A percentile compares a stretch with the other conserved stretches of the same genome.
phyloP scores from a whole-genome alignment of 768 basidiomycete genomes.

The Lepiota brunneoincarnata region DNA sequence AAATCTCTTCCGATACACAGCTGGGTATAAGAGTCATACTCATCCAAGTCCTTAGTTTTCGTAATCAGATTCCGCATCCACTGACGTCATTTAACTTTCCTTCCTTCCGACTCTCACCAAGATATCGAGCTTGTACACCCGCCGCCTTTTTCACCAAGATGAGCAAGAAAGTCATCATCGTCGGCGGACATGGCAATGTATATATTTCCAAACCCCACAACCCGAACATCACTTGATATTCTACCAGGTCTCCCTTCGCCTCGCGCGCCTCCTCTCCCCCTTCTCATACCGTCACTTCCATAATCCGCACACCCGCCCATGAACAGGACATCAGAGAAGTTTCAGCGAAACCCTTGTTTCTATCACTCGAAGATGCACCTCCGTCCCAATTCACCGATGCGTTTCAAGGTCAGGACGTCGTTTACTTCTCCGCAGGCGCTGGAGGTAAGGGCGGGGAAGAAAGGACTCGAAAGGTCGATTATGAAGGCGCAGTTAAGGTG shows the following conservation, averaged over 20 bases:
- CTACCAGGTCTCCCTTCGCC: constrained; percentile 40
- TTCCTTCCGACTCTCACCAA: too few relatives aligned
- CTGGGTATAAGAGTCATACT: too few relatives aligned
- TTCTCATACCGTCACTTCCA: constrained; percentile 45
- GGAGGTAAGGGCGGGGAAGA: constrained; percentile 56
- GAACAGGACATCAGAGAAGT: constrained; percentile 40
- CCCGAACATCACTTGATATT: background rate
- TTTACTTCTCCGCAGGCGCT: constrained; percentile 47
- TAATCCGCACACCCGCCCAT: constrained; percentile 49
- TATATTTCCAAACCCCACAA: too few relatives aligned
- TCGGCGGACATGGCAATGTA: constrained; percentile 44
- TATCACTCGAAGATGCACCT: constrained; percentile 53
- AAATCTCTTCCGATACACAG: too few relatives aligned
- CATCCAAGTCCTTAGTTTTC: too few relatives aligned
- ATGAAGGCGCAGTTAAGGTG: constrained; percentile 62
- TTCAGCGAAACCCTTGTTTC: constrained; percentile 41
- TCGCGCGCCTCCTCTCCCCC: constrained; percentile 42
- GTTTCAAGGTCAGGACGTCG: constrained; percentile 39
- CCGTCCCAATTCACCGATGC: constrained; percentile 39
- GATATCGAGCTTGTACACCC: too few relatives aligned
- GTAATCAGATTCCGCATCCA: too few relatives aligned
- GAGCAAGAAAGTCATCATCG: constrained; percentile 41
- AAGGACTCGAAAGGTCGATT: constrained; percentile 51
- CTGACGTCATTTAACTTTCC: too few relatives aligned
- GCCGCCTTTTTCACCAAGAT: background rate